A percentile compares a stretch with the other conserved stretches of the same genome.
Evolutionary conservation across 306 rosid genomes (phyloP).

Genomic region (Delonix regia): DNA sequence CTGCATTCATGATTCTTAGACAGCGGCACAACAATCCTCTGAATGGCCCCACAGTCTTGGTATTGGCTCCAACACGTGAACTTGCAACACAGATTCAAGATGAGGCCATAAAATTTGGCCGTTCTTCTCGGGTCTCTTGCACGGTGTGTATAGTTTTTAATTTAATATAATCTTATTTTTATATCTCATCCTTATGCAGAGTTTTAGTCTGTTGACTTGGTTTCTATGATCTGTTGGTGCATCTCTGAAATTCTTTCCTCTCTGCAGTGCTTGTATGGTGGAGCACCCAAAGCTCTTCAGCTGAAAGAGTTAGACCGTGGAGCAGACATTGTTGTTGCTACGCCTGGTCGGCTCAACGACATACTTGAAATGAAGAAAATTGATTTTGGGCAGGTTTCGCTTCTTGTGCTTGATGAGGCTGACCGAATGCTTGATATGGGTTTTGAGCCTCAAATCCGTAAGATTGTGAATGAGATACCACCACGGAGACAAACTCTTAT

Average conservation of each 20-base stretch:
- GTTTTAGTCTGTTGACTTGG: constrained; percentile 11
- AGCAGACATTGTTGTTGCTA: constrained; percentile 97
- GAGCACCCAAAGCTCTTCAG: constrained; percentile 91
- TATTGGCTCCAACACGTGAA: constrained; percentile 98
- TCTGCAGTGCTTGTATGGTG: constrained; percentile 95
- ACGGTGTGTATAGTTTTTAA: constrained; percentile 62
- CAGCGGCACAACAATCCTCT: constrained; percentile 75
- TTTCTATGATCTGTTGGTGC: constrained; percentile 19
- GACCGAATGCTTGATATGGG: constrained; percentile 99
- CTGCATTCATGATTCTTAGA: constrained; percentile 89
- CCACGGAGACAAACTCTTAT: constrained; percentile 95
- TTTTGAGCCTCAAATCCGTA: constrained; percentile 98
- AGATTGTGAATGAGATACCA: constrained; percentile 96
- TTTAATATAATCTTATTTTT: neutral
- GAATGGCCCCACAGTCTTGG: constrained; percentile 94
- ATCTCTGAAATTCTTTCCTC: constrained; percentile 40
- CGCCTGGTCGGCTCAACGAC: constrained; percentile 98
- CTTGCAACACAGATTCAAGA: constrained; percentile 98
- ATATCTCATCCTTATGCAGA: neutral
- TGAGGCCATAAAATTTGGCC: constrained; percentile 87
- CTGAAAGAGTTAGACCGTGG: constrained; percentile 92
- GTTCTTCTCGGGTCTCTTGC: constrained; percentile 86
- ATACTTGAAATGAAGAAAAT: constrained; percentile 95
- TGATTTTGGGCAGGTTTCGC: constrained; percentile 85
- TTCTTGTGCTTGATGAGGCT: constrained; percentile 99